phyloP scores from a whole-genome alignment of 805 yeast species.

The Scheffersomyces stipitis region DNA sequence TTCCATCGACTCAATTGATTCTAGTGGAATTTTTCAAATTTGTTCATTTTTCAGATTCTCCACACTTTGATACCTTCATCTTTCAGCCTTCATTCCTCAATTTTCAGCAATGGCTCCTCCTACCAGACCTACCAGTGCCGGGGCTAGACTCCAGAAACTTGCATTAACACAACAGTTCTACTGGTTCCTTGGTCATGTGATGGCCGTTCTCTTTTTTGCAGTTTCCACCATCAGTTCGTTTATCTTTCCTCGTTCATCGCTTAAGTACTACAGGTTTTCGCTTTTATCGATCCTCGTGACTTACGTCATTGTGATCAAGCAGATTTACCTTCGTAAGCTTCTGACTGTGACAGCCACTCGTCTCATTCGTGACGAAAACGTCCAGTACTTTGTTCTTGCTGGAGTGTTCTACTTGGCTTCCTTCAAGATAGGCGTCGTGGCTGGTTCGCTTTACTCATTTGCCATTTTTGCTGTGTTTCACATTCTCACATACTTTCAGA shows the following conservation, averaged over 20 bases:
- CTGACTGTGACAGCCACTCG: conserved; percentile 12
- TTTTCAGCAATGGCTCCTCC: no score
- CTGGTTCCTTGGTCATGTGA: conserved; percentile 67
- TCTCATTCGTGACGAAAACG: conserved; percentile 40
- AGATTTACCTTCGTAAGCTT: conserved; percentile 48
- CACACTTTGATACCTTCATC: no score
- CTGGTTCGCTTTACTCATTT: conserved; percentile 40
- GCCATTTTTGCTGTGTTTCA: conserved; percentile 39
- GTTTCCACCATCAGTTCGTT: conserved; percentile 42
- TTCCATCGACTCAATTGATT: no score
- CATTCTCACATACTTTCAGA: conserved; percentile 37
- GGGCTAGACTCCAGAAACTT: no score
- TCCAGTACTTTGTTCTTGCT: conserved; percentile 38
- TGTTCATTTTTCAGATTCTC: no score
- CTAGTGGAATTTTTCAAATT: no score
- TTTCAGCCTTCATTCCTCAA: no score
- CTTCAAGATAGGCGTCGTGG: conserved; percentile 31
- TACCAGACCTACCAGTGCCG: no score
- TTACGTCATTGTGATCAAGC: conserved; percentile 61
- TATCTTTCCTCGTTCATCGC: conserved; percentile 29
- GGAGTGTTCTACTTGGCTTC: conserved; percentile 26
- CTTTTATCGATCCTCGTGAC: conserved; percentile 57
- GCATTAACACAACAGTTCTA: conserved; percentile 58
- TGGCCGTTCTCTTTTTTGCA: conserved; percentile 44
- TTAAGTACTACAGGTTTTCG: conserved; percentile 30